Percentiles rank a stretch among this genome's conserved stretches.
phyloP scores from a whole-genome alignment of 164 flowering plant species.

The Nymphaea colorata region DNA sequence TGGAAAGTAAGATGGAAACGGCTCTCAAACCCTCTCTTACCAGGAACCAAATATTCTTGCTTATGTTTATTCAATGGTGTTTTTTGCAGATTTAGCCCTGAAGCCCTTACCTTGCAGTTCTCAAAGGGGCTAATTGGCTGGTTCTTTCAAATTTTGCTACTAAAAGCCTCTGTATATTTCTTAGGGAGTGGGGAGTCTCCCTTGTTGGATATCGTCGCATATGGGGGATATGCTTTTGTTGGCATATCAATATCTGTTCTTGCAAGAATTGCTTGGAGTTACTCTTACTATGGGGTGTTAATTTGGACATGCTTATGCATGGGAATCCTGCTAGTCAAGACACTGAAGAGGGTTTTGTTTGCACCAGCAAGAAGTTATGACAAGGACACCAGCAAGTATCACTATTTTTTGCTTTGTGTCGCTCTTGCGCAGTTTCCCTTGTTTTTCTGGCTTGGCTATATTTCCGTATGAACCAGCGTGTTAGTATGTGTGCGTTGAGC shows the following conservation, averaged over 20 bases:
- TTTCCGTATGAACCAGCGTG: constrained; percentile 9
- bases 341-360: constrained; percentile 31
- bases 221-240: constrained; percentile 35
- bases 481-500: no score
- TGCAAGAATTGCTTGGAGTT: constrained; percentile 24
- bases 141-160: constrained; percentile 24
- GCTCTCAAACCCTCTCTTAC: background rate
- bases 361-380: constrained; percentile 27
- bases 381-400: constrained; percentile 22
- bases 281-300: constrained; percentile 25
- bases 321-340: constrained; percentile 37
- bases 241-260: constrained; percentile 31
- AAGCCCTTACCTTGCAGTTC: constrained; percentile 29
- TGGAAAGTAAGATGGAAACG: constrained; percentile 31
- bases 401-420: constrained; percentile 28
- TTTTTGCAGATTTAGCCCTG: constrained; percentile 38
- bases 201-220: constrained; percentile 33
- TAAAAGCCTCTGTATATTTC: constrained; percentile 23
- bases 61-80: background rate
- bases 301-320: constrained; percentile 35
- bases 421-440: constrained; percentile 37
- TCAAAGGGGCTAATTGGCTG: constrained; percentile 29
- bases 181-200: constrained; percentile 33
- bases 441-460: constrained; percentile 31
- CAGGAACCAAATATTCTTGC: no score